Evolutionary conservation across 1,284 basidiomycete species (phyloP).

Genomic region (Papiliotrema terrestris): DNA sequence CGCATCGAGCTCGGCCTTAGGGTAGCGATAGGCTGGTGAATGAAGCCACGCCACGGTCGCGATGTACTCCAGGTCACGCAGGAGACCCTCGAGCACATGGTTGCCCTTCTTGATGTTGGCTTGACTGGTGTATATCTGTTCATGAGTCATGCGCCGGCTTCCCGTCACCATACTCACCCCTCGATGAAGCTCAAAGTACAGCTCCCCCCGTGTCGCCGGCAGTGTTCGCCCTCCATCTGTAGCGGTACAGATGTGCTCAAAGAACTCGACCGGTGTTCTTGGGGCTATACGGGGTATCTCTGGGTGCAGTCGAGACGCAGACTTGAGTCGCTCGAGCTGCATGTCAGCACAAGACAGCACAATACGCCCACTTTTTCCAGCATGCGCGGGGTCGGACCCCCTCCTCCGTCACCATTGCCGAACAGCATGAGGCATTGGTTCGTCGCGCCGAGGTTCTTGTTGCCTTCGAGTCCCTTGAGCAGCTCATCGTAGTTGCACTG

Average conservation of each 20-base stretch:
- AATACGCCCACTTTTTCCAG: slow-evolving; percentile 73
- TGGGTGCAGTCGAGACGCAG: not conserved
- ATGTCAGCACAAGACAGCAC: slow-evolving; percentile 61
- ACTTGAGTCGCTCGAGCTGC: not conserved
- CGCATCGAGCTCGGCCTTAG: slow-evolving; percentile 65
- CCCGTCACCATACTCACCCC: slow-evolving; percentile 24
- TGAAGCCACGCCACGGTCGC: slow-evolving; percentile 75
- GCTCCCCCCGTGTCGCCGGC: slow-evolving; percentile 82
- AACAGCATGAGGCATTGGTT: slow-evolving; percentile 73
- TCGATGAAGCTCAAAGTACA: slow-evolving; percentile 76
- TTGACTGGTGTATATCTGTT: slow-evolving; percentile 51
- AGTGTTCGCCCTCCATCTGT: slow-evolving; percentile 66
- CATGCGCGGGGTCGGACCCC: slow-evolving; percentile 60
- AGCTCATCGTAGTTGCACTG: slow-evolving; percentile 11
- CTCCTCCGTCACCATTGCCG: slow-evolving; percentile 79
- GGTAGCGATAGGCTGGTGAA: slow-evolving; percentile 57
- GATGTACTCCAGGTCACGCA: slow-evolving; percentile 75
- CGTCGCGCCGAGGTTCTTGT: slow-evolving; percentile 85
- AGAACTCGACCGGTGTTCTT: slow-evolving; percentile 7
- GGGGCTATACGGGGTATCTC: slow-evolving; percentile 2
- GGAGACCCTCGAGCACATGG: slow-evolving; percentile 78
- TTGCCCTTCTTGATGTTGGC: slow-evolving; percentile 92
- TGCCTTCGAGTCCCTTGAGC: slow-evolving; percentile 60
- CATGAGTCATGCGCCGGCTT: not conserved
- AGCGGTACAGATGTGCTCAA: slow-evolving; percentile 58